phyloP scores from a whole-genome alignment of 768 basidiomycete genomes.

The Cantharellus anzutake region DNA sequence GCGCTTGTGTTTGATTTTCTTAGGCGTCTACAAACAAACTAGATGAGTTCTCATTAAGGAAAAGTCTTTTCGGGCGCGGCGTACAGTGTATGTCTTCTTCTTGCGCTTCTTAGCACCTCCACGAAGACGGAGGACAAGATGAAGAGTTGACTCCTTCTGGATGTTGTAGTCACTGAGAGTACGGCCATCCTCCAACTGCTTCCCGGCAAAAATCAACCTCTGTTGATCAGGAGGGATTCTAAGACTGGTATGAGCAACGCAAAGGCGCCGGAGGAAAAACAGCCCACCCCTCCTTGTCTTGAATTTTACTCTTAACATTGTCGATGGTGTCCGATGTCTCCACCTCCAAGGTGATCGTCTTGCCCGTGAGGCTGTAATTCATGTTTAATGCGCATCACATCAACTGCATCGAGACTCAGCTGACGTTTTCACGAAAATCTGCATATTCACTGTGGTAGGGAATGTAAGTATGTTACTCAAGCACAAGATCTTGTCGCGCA shows the following conservation, averaged over 20 bases:
- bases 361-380: constrained; percentile 72
- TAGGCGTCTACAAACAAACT: constrained; percentile 51
- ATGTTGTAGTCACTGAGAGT: constrained; percentile 93
- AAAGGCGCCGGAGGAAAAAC: not conserved
- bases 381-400: not conserved
- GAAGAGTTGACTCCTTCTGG: constrained; percentile 98
- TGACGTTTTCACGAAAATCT: constrained; percentile 96
- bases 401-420: constrained; percentile 16
- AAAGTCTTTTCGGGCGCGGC: constrained; percentile 14
- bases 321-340: constrained; percentile 95
- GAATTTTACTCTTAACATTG: constrained; percentile 95
- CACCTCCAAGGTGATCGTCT: constrained; percentile 67
- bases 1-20: constrained; percentile 99
- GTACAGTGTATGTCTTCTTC: constrained; percentile 97
- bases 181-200: constrained; percentile 98
- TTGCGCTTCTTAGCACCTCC: constrained; percentile 99
- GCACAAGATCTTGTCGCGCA: not conserved
- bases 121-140: constrained; percentile 86
- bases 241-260: not conserved
- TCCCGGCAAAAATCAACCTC: constrained; percentile 96
- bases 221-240: constrained; percentile 91
- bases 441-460: constrained; percentile 33
- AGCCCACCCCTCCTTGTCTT: constrained; percentile 86
- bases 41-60: constrained; percentile 4
- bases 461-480: not conserved